Percentiles rank a stretch among this genome's conserved stretches.
Evolutionary conservation across 768 basidiomycete species (phyloP).

Genomic region (Mycena vulgaris): DNA sequence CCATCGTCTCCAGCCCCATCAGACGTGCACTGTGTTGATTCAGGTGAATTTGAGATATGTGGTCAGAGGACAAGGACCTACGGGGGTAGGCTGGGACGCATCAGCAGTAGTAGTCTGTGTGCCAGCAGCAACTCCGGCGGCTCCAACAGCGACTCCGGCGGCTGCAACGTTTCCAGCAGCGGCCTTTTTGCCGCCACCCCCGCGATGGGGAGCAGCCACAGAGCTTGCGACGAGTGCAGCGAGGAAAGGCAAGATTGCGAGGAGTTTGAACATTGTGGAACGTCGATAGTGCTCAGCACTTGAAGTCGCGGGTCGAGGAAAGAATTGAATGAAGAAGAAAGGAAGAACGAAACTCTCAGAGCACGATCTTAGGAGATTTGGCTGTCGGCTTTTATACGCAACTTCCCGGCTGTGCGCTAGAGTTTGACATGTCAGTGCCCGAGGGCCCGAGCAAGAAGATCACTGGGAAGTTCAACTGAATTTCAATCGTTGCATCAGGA

Average conservation of each 20-base stretch:
- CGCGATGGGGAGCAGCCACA: slow-evolving; percentile 25
- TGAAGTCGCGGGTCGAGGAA: slow-evolving; percentile 24
- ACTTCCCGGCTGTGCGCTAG: slow-evolving; percentile 17
- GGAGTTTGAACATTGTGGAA: slow-evolving; percentile 27
- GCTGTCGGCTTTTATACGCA: slow-evolving; percentile 21
- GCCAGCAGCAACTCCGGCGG: too few relatives aligned
- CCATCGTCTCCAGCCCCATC: slow-evolving; percentile 15
- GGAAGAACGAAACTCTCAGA: slow-evolving; percentile 19
- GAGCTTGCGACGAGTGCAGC: slow-evolving; percentile 25
- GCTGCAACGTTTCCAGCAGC: slow-evolving; percentile 16
- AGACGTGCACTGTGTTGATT: slow-evolving; percentile 21
- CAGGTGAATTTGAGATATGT: slow-evolving; percentile 24
- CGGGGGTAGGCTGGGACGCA: slow-evolving; percentile 22
- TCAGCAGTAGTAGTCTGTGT: slow-evolving; percentile 22
- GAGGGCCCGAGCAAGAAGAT: slow-evolving; percentile 8
- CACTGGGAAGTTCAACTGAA: slow-evolving; percentile 8
- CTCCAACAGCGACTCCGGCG: slow-evolving; percentile 21
- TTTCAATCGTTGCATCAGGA: slow-evolving; percentile 20
- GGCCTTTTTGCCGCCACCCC: slow-evolving; percentile 14
- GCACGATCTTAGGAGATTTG: slow-evolving; percentile 16
- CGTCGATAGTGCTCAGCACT: slow-evolving; percentile 24
- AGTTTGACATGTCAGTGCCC: slow-evolving; percentile 13
- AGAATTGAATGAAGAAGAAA: slow-evolving; percentile 25
- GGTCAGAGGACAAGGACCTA: slow-evolving; percentile 18
- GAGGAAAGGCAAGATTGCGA: slow-evolving; percentile 27